phyloP scores from a whole-genome alignment of 116 monocot genomes.

The Phalaenopsis hybrid region DNA sequence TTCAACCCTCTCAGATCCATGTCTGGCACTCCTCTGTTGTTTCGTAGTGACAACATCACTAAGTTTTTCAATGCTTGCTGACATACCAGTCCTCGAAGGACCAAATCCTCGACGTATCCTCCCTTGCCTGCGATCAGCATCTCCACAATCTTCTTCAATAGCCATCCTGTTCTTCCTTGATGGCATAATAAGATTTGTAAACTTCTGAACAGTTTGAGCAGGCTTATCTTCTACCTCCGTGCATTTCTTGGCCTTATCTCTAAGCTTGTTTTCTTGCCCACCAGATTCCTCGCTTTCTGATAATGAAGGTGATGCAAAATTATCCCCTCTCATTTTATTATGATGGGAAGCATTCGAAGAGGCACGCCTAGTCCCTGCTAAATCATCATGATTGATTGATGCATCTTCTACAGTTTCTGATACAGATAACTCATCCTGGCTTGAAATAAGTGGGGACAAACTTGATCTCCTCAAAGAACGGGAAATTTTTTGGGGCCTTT shows the following conservation, averaged over 20 bases:
- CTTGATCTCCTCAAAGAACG: slow-evolving; percentile 63
- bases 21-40: slow-evolving; percentile 39
- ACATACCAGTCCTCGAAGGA: slow-evolving; percentile 19
- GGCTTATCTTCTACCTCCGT: slow-evolving; percentile 23
- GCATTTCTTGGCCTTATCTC: slow-evolving; percentile 33
- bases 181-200: slow-evolving; percentile 16
- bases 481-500: slow-evolving; percentile 48
- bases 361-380: slow-evolving; percentile 7
- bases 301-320: slow-evolving; percentile 14
- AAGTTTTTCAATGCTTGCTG: slow-evolving; percentile 32
- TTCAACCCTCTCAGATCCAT: slow-evolving; percentile 37
- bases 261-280: slow-evolving; percentile 27
- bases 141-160: slow-evolving; percentile 32
- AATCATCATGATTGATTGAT: slow-evolving; percentile 15
- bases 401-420: slow-evolving; percentile 20
- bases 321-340: slow-evolving; percentile 19
- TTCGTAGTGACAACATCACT: slow-evolving; percentile 25
- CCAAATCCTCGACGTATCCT: slow-evolving; percentile 20
- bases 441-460: slow-evolving; percentile 33
- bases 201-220: slow-evolving; percentile 25
- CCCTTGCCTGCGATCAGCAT: slow-evolving; percentile 24
- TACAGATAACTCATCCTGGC: slow-evolving; percentile 18
- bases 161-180: slow-evolving; percentile 32
- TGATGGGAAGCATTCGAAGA: slow-evolving; percentile 19
- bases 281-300: slow-evolving; percentile 39